These are phyloP conservation scores for Eimeria brunetti DNA, from an alignment of 169 alveolate species.

Conservation along the genomic window DNA sequence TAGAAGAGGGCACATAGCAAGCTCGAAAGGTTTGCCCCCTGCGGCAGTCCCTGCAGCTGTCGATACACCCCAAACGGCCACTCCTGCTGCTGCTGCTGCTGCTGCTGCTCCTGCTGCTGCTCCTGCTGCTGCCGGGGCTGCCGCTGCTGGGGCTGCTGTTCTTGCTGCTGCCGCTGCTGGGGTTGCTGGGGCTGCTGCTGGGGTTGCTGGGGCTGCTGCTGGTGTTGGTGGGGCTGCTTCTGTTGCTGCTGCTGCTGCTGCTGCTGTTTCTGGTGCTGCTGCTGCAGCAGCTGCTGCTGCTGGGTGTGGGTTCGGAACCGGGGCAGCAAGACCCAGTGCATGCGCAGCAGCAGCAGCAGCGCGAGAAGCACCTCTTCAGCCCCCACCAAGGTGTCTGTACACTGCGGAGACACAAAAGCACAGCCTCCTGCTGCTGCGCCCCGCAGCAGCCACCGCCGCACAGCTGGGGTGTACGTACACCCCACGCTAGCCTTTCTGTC, in stretches of 20 bases:
- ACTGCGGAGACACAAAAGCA: slow-evolving; percentile 11
- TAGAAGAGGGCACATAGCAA: slow-evolving; percentile 63
- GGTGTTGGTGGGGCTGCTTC: no score
- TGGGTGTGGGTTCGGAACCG: background rate
- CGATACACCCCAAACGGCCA: background rate
- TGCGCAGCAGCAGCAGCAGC: slow-evolving; percentile 34
- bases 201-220: no score
- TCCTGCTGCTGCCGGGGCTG: no score
- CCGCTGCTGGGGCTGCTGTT: no score
- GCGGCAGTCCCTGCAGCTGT: slow-evolving; percentile 70
- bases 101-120: no score
- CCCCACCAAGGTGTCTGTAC: slow-evolving; percentile 7
- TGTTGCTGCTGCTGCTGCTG: no score
- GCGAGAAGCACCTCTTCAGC: slow-evolving; percentile 14
- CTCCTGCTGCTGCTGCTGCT: background rate
- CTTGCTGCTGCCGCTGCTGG: no score
- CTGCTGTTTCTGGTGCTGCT: no score
- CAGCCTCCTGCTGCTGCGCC: slow-evolving; percentile 27
- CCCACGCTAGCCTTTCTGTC: no score
- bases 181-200: no score
- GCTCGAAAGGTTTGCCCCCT: slow-evolving; percentile 45
- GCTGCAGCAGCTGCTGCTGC: no score
- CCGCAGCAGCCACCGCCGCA: slow-evolving; percentile 35
- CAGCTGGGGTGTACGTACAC: no score
- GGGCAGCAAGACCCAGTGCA: slow-evolving; percentile 16